These are phyloP conservation scores for Amaranthus tricolor DNA, from an alignment of 179 eudicot species.

Conservation along the genomic window DNA sequence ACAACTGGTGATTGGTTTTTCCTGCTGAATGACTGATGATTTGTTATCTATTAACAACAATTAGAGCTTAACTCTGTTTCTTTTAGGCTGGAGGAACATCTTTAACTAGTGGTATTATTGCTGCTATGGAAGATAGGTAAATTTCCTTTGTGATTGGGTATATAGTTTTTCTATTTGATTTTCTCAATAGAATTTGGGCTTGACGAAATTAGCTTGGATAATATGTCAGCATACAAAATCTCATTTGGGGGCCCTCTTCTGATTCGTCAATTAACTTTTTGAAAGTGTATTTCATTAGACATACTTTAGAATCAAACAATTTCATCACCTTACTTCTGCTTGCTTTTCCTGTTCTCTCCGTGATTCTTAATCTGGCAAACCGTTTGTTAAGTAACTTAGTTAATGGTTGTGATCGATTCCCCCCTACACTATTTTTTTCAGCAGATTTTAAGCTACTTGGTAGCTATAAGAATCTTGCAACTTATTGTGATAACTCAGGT, in stretches of 20 bases:
- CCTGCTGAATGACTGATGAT: background rate
- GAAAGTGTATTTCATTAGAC: background rate
- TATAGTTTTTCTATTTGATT: constrained; percentile 11
- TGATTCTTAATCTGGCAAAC: too few species aligned
- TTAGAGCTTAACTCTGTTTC: constrained; percentile 16
- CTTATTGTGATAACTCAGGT: background rate
- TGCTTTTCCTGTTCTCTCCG: too few species aligned
- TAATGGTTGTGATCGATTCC: background rate
- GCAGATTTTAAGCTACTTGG: background rate
- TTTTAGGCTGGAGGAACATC: constrained; percentile 86
- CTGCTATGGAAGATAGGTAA: constrained; percentile 94
- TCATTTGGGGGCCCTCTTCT: background rate
- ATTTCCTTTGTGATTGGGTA: constrained; percentile 10
- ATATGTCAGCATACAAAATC: background rate
- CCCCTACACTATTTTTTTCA: background rate
- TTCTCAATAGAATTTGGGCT: background rate
- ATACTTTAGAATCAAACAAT: background rate
- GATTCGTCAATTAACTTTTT: background rate
- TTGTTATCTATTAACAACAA: constrained; percentile 1
- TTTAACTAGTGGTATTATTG: constrained; percentile 71
- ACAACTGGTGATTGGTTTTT: constrained; percentile 66
- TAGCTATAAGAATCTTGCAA: background rate
- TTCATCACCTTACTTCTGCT: too few species aligned
- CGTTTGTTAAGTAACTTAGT: background rate
- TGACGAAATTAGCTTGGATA: background rate